Evolutionary conservation across 345 rosid genomes (phyloP), one percentile per base, ranked within the genome.

Genomic region (Cardiospermum halicacabum): DNA sequence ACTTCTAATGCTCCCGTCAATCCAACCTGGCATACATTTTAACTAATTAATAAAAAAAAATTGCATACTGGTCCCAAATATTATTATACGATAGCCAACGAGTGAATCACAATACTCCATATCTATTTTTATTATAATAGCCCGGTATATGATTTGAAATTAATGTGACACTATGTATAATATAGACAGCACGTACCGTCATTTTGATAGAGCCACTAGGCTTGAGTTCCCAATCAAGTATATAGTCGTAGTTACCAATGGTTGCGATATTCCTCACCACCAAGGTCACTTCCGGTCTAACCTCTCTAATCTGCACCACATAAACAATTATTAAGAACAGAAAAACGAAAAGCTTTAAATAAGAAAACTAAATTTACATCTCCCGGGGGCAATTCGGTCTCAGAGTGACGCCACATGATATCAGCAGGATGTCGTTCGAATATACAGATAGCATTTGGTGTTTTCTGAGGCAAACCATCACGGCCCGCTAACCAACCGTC

Each of bases 361-460:
- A 11, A 7, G n/a, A 9, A 25, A 25, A 26, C 3, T 3, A n/a
- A 6, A 18, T 21, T 63, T 64, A 28, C 30, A 27, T 34, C n/a
- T n/a, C 65, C 68, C 3, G n/a, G n/a, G n/a, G 75, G 75, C 62
- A 74, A 51, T 24, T 58, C 74, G 0, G 50, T 0, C 21, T 80
- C 81, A 3, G 81, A 55, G 48, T 80, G 81, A 15, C 84, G 73
- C 81, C 84, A 80, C 84, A 74, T 77, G 15, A 74, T 7, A 42
- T 83, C 83, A 1, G 88, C 91, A 0, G 84, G 64, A 65, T 85
- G 76, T 37, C 85, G 77, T 48, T 81, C 91, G 18, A 86, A 86
- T 53, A 86, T 62, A 69, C 91, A 85, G 1, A 83, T 63, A 3
- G 26, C 84, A 18, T 77, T 71, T 0, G 80, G 5, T 1, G 74